A percentile compares a stretch with the other conserved stretches of the same genome.
These are phyloP conservation scores for Tetrahymena borealis DNA, from an alignment of 73 alveolate genomes.

Conservation along the genomic window DNA sequence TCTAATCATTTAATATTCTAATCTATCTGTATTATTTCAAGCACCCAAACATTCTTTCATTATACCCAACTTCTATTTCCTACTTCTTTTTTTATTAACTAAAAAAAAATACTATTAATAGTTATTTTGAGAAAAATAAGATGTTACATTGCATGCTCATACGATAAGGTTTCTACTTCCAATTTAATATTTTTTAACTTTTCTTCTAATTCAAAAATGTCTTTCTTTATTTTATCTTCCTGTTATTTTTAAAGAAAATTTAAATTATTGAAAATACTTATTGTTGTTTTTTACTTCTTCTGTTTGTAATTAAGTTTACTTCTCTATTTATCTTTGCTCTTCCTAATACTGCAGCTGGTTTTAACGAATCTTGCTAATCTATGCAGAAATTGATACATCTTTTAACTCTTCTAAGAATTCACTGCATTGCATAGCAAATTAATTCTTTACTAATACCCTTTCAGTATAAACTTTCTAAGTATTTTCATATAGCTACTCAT, in stretches of 20 bases:
- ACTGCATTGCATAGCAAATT: neutral
- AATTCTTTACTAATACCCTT: neutral
- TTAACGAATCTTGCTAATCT: neutral
- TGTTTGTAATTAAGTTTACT: neutral
- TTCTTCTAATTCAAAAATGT: neutral
- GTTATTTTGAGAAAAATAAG: neutral
- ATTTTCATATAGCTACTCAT: neutral
- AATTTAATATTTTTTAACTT: neutral
- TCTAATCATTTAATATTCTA: neutral
- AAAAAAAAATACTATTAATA: neutral
- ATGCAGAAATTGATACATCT: neutral
- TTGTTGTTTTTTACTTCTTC: neutral
- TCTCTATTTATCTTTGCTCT: neutral
- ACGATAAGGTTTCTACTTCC: neutral
- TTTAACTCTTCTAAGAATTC: neutral
- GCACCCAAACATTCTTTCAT: neutral
- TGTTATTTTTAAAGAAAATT: neutral
- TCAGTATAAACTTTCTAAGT: neutral
- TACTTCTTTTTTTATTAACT: neutral
- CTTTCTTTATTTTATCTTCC: neutral
- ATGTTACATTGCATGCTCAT: neutral
- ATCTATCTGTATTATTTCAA: neutral
- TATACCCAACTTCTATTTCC: neutral
- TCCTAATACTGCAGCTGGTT: neutral
- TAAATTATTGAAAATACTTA: neutral